These are phyloP conservation scores for Leccinum fallax DNA, from an alignment of 1,284 basidiomycete species.

Conservation along the genomic window DNA sequence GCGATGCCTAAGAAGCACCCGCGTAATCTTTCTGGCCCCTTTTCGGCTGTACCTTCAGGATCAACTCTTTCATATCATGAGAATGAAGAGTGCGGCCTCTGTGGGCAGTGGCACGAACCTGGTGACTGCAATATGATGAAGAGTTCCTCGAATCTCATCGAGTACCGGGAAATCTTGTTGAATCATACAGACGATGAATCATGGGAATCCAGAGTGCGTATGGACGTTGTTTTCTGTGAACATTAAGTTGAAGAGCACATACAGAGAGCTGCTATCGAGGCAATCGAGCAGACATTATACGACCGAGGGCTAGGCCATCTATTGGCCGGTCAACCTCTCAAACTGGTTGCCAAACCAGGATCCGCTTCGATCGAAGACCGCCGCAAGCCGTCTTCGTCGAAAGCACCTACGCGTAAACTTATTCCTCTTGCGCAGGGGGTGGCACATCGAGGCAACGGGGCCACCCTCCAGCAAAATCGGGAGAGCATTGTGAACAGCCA, in stretches of 20 bases:
- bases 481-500: slow-evolving; percentile 2
- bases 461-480: background rate
- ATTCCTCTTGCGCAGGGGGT: background rate
- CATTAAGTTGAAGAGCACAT: slow-evolving; percentile 3
- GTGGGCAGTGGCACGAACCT: slow-evolving; percentile 52
- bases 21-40: slow-evolving; percentile 5
- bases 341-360: slow-evolving; percentile 41
- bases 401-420: background rate
- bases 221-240: background rate
- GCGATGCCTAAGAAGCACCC: slow-evolving; percentile 14
- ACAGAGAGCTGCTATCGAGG: slow-evolving; percentile 63
- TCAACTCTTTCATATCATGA: slow-evolving; percentile 20
- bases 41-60: slow-evolving; percentile 12
- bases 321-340: slow-evolving; percentile 62
- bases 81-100: slow-evolving; percentile 56
- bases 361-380: background rate
- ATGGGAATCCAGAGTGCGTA: slow-evolving; percentile 59
- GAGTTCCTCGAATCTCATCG: slow-evolving; percentile 61
- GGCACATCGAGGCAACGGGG: background rate
- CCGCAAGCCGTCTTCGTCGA: slow-evolving; percentile 1
- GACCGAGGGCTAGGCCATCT: slow-evolving; percentile 55
- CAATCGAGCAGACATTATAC: slow-evolving; percentile 64
- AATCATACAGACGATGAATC: slow-evolving; percentile 63
- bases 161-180: slow-evolving; percentile 68
- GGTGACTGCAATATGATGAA: slow-evolving; percentile 66